Base-by-base conservation (phyloP, 176 grass and related monocot genomes). In the Poa pratensis region DNA sequence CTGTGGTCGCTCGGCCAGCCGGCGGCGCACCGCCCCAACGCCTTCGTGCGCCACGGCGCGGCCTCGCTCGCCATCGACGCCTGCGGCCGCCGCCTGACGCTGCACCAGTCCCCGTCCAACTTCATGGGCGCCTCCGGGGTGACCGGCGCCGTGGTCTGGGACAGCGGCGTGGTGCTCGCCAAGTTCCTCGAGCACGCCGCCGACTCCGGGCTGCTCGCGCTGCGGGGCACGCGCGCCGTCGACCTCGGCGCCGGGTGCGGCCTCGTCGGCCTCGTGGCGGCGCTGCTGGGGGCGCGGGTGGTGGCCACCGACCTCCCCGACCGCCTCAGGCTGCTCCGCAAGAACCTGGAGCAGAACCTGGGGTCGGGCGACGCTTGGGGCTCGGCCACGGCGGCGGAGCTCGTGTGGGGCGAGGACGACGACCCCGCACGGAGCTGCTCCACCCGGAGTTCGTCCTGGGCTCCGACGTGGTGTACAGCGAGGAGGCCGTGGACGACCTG, bases 151-250 rank as follows among this genome's bases (percentile, higher is more conserved):
- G 91, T 98, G 15, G 89, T 98, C n/a, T 98, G 93, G 96, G 96
- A 98, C 83, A 95, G 93, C 80, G 91, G 86, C 45, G 84, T 95
- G 49, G 89, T 95, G 64, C 89, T 98, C 20, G 93, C 92, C 71
- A 98, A 94, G 89, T 90, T 98, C 91, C 62, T 98, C 23, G 96
- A 98, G 89, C 93, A 95, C 74, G 85, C 96, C 45, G 89, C 85
- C 11, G 93, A 98, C 70, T 43, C 63, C 0, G 69, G 66, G 16
- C 87, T 20, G 3, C 89, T 95, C 4, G 6, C 55, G 19, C 86
- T 90, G 26, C 90, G 74, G 9, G 93, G 75, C 20, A 22, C 67
- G 45, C 59, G 89, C 9, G 93, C 78, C 2, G 84, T 98, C 15
- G 91, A 98, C 63, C 89, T 98, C 10, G 93, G 91, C n/a, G 88